phyloP scores from a whole-genome alignment of 257 asterid genomes.

The Solanum verrucosum region DNA sequence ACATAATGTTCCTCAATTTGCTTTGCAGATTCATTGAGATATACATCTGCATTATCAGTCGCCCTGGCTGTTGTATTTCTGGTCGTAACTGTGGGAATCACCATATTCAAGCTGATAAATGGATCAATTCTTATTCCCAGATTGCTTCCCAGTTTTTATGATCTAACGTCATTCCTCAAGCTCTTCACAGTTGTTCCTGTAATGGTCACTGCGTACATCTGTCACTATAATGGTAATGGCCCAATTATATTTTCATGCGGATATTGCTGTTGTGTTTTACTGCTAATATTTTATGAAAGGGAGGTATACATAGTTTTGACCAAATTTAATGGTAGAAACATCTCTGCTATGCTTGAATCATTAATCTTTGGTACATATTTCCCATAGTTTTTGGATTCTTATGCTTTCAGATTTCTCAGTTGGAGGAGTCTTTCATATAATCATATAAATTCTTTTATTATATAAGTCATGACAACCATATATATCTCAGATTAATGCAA shows the following conservation, averaged over 20 bases:
- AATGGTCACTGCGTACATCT: slow-evolving; percentile 76
- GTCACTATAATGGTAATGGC: slow-evolving; percentile 75
- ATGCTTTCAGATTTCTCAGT: neutral
- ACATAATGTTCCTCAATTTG: neutral
- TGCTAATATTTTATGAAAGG: neutral
- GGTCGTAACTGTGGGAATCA: slow-evolving; percentile 62
- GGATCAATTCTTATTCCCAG: slow-evolving; percentile 63
- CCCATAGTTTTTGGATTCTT: neutral
- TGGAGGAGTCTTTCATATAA: neutral
- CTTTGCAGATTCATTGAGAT: slow-evolving; percentile 72
- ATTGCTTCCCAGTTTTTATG: slow-evolving; percentile 47
- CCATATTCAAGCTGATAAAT: slow-evolving; percentile 53
- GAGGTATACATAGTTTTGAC: neutral
- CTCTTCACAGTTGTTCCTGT: slow-evolving; percentile 81
- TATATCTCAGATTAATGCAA: neutral
- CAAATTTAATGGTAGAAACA: neutral
- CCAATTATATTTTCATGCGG: neutral
- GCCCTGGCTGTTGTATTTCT: slow-evolving; percentile 79
- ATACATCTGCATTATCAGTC: slow-evolving; percentile 73
- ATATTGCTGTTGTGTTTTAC: neutral
- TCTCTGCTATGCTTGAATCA: neutral
- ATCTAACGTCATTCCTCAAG: slow-evolving; percentile 40
- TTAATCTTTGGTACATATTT: neutral
- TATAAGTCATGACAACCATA: neutral
- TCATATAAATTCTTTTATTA: neutral